Conservation (phyloP, 306 rosid genomes). For the Vigna angularis region DNA sequence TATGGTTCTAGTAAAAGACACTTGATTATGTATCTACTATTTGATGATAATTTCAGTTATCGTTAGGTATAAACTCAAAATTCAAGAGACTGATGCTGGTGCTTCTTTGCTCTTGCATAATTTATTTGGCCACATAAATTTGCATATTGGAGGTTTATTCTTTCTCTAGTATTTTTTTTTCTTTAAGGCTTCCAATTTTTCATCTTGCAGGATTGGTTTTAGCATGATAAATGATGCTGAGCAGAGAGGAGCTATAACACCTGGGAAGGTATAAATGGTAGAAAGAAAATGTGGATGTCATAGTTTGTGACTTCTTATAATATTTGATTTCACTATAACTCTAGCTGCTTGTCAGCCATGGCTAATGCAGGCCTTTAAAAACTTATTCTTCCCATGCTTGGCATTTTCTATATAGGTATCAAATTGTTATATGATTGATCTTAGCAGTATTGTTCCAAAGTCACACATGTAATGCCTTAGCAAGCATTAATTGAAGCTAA, state of each 20-base stretch:
- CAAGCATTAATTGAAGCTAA: slow-evolving; percentile 4
- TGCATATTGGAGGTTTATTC: slow-evolving; percentile 32
- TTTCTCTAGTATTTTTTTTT: neutral
- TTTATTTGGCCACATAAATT: slow-evolving; percentile 4
- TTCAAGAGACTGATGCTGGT: slow-evolving; percentile 8
- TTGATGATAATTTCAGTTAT: slow-evolving; percentile 1
- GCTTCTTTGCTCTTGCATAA: slow-evolving; percentile 6
- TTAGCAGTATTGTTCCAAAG: slow-evolving; percentile 11
- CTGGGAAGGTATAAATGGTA: slow-evolving; percentile 79
- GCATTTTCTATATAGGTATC: slow-evolving; percentile 23
- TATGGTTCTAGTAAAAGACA: neutral
- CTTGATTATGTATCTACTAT: neutral
- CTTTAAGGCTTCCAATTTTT: slow-evolving; percentile 31
- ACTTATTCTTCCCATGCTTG: slow-evolving; percentile 27
- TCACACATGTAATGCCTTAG: neutral
- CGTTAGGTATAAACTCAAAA: neutral
- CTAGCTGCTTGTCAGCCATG: slow-evolving; percentile 19
- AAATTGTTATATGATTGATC: neutral
- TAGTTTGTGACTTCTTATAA: slow-evolving; percentile 4
- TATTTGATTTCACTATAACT: slow-evolving; percentile 18
- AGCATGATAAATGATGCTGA: slow-evolving; percentile 97
- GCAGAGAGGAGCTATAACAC: slow-evolving; percentile 81
- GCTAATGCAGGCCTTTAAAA: slow-evolving; percentile 9
- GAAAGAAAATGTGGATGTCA: slow-evolving; percentile 29
- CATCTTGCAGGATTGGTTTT: slow-evolving; percentile 82